A percentile compares a stretch with the other conserved stretches of the same genome.
Conservation (phyloP, 371 early-diverging fungal genomes). For the Thermomucor indicae-seudaticae region DNA sequence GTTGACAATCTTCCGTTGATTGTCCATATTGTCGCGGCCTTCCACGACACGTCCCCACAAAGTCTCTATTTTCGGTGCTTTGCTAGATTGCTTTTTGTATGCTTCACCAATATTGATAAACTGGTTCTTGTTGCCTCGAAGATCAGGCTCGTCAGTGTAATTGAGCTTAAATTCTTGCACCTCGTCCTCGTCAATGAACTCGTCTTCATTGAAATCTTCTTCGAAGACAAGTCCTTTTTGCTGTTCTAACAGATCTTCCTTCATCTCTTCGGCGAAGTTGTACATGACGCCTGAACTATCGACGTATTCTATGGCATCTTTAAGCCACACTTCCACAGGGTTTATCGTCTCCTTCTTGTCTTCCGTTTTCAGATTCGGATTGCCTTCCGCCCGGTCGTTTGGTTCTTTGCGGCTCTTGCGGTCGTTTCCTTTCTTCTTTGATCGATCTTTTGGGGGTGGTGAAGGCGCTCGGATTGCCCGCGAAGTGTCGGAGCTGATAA, state of each 20-base stretch:
- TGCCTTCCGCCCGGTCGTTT: conserved; percentile 22
- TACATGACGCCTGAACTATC: conserved; percentile 5
- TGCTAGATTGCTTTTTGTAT: conserved; percentile 18
- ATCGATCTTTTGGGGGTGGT: not conserved
- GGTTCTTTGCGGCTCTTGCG: not conserved
- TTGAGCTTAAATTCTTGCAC: conserved; percentile 40
- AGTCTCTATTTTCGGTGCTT: conserved; percentile 2
- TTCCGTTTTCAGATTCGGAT: conserved; percentile 22
- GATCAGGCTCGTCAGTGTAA: conserved; percentile 39
- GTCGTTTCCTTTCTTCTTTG: not conserved
- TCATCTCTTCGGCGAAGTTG: conserved; percentile 15
- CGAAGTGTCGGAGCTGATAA: conserved; percentile 18
- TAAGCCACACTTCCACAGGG: conserved; percentile 41
- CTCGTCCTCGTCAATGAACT: conserved; percentile 55
- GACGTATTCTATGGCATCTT: conserved; percentile 38
- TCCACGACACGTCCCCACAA: conserved; percentile 7
- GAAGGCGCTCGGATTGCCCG: conserved; percentile 1
- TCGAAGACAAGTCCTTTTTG: conserved; percentile 28
- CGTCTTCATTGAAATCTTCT: conserved; percentile 36
- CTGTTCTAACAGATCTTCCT: conserved; percentile 26
- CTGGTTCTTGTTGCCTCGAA: conserved; percentile 14
- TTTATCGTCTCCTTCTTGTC: conserved; percentile 16
- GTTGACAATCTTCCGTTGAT: conserved; percentile 27
- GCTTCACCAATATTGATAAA: conserved; percentile 34
- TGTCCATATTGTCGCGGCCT: conserved; percentile 1